Percentiles rank a stretch among this genome's conserved stretches.
phyloP scores from a whole-genome alignment of 139 green algal genomes.

The Asterochloris sp. region DNA sequence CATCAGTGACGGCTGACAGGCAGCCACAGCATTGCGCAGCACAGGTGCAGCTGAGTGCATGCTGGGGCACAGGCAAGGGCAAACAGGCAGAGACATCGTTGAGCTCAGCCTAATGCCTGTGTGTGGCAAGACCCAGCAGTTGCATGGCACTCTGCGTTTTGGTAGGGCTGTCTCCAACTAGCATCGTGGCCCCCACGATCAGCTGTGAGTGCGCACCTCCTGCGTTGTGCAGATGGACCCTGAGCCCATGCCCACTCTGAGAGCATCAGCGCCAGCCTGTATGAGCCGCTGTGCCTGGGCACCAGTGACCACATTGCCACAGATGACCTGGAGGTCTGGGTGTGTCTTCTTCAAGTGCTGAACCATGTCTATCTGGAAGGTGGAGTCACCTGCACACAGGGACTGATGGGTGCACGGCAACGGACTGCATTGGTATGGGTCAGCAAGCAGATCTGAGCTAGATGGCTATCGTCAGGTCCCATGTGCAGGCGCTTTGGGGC shows the following conservation, averaged over 20 bases:
- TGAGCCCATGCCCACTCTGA: conserved; percentile 93
- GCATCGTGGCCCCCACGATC: too few relatives aligned
- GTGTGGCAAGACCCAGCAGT: too few relatives aligned
- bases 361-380: conserved; percentile 92
- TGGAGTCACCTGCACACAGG: conserved; percentile 67
- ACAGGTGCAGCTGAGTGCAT: too few relatives aligned
- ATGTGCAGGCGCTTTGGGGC: too few relatives aligned
- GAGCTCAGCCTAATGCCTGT: too few relatives aligned
- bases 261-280: conserved; percentile 69
- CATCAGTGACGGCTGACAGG: too few relatives aligned
- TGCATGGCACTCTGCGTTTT: too few relatives aligned
- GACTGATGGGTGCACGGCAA: not conserved
- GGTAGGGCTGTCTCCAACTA: too few relatives aligned
- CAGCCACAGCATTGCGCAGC: too few relatives aligned
- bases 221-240: conserved; percentile 99
- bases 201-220: conserved; percentile 43
- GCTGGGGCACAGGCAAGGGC: too few relatives aligned
- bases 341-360: conserved; percentile 82
- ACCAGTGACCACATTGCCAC: conserved; percentile 89
- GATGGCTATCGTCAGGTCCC: too few relatives aligned
- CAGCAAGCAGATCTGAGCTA: not conserved
- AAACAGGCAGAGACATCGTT: too few relatives aligned
- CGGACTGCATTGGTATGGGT: not conserved
- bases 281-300: conserved; percentile 37
- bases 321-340: conserved; percentile 91